Evolutionary conservation across 2,329 filamentous ascomycete species (phyloP), one percentile per base, ranked within the genome.

Genomic region (Alternaria ventricosa): DNA sequence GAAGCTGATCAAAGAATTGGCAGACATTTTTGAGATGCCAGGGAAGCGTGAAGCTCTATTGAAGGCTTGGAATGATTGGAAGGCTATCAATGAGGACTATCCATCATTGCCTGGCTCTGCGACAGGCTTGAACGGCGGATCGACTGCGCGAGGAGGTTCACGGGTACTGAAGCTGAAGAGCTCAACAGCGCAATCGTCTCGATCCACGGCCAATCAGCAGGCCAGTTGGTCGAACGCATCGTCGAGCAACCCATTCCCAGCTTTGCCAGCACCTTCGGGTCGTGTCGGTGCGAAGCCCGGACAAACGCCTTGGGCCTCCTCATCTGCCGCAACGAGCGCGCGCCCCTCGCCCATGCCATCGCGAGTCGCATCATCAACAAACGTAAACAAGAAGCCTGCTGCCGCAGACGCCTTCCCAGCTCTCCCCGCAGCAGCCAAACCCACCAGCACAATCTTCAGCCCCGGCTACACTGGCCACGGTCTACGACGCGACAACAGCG

Each of bases 81-180:
- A 93, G 50, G 94, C 94, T 41, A 96, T 97, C 81, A 96, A 97
- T 70, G 94, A 97, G 80, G 94, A 97, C 78, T 98, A 97, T 71
- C 95, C 95, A 0, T 93, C 92, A 2, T 84, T 98, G 1, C 94
- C 95, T 1, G 91, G 91, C 0, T 86, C 85, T 49, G 87, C 85
- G 51, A 80, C 82, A 23, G 80, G 80, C 71, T 77, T 78, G 36
- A 80, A 79, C 61, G 81, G 75, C 15, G 75, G 70, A 2, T 65
- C 72, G 45, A 60, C 62, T 88, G 91, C 63, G 75, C 84, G 68
- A 56, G 84, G 85, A 36, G 89, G 89, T 79, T 67, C 83, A 77
- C 46, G 92, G 85, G 82, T 95, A 66, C 77, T 94, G 77, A 87
- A 88, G 71, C 78, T 91, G 30, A 91, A 93, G 76, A 90, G 86